Evolutionary conservation across 2,329 filamentous ascomycete species (phyloP).

Genomic region (Geosmithia flava): DNA sequence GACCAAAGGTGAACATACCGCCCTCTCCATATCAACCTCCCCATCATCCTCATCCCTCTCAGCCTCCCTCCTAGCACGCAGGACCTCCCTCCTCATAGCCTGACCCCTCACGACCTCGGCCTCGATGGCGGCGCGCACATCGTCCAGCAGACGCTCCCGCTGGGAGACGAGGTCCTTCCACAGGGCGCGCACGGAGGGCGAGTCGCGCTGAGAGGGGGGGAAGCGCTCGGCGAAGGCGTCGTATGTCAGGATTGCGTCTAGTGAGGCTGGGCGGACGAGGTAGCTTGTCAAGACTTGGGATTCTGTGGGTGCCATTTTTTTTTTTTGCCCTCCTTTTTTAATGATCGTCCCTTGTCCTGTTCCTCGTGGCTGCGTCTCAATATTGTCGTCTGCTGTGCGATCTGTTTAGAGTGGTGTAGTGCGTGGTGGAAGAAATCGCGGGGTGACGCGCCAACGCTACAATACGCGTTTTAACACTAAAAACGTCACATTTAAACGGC

Average conservation of each 20-base stretch:
- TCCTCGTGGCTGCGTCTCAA: not conserved
- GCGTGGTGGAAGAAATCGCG: not conserved
- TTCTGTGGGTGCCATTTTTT: conserved; percentile 59
- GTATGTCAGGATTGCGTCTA: conserved; percentile 62
- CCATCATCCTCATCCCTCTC: conserved; percentile 48
- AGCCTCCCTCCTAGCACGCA: conserved; percentile 36
- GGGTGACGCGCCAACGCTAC: too few species aligned
- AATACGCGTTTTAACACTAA: too few species aligned
- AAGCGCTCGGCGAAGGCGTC: conserved; percentile 68
- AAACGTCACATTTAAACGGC: too few species aligned
- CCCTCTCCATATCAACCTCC: conserved; percentile 50
- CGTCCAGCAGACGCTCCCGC: conserved; percentile 55
- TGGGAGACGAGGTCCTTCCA: conserved; percentile 73
- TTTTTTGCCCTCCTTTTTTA: not conserved
- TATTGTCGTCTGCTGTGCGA: not conserved
- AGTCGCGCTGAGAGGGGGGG: conserved; percentile 51
- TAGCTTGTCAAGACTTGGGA: conserved; percentile 64
- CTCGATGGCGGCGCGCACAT: conserved; percentile 52
- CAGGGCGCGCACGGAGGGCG: conserved; percentile 55
- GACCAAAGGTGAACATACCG: conserved; percentile 22
- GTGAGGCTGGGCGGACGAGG: conserved; percentile 61
- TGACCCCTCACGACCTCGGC: conserved; percentile 51
- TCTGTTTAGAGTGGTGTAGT: not conserved
- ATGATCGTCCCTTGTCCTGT: not conserved
- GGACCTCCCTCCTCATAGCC: conserved; percentile 43